Evolutionary conservation across 2,329 filamentous ascomycete genomes (phyloP), one percentile per base, ranked within the genome.

Genomic region (Nectriaceae sp.): DNA sequence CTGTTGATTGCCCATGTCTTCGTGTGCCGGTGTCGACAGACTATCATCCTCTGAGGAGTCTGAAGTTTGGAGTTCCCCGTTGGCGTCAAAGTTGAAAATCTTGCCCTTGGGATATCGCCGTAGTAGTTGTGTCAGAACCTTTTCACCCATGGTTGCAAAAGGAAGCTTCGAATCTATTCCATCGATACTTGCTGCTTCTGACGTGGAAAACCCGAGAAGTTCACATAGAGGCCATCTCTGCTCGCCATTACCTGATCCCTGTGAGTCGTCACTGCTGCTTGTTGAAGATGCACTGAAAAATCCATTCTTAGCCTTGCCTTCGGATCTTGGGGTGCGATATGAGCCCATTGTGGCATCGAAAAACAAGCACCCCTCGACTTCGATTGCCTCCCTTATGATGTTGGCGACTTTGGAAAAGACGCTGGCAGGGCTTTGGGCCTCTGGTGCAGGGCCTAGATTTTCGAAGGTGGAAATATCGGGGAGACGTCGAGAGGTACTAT

Each of bases 371-470:
- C 73, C 73, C 13, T 73, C 70, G 0, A 70, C 64, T 11, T 72
- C 69, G 4, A 77, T 59, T 0, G 72, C 69, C 22, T 75, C 64
- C 2, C 70, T 59, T 6, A 78, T 64, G 2, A 77, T 63, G 19
- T 69, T 69, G 13, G 75, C 71, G 10, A 75, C 76, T 18, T 71
- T 73, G 0, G 69, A 68, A 40, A 76, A 75, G 2, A 75, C 55
- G 4, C 60, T 40, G 1, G 37, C 26, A 10, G 15, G 8, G 26
- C 10, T 15, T 15, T 31, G 26, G 21, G 43, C 20, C n/a, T n/a
- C n/a, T n/a, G n/a, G n/a, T n/a, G n/a, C n/a, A n/a, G n/a, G n/a
- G n/a, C n/a, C n/a, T n/a, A n/a, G n/a, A n/a, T n/a, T n/a, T n/a
- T n/a, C n/a, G 37, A 11, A 40, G 11, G 38, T 38, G 6, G 10